Conservation (phyloP, 2,329 filamentous ascomycete species). For the Emergomyces orientalis region DNA sequence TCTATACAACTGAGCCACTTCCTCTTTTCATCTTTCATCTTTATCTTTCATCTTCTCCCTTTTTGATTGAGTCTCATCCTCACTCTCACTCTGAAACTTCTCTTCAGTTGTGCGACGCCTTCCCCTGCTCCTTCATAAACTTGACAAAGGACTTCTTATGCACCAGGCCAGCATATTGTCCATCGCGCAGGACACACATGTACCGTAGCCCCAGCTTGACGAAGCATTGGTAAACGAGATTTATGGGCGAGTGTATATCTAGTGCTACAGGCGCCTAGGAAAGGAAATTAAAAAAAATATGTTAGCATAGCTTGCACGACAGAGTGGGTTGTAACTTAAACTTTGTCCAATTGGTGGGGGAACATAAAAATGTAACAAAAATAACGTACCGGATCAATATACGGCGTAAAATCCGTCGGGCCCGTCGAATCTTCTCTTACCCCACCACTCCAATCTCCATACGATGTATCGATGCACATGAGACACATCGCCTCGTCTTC, state of each 20-base stretch:
- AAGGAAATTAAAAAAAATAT: not conserved
- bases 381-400: conserved; percentile 70
- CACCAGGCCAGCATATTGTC: conserved; percentile 80
- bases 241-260: conserved; percentile 83
- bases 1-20: not conserved
- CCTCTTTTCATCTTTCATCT: no score
- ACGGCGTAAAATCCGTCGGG: conserved; percentile 78
- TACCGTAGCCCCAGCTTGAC: conserved; percentile 87
- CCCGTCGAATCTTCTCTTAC: conserved; percentile 51
- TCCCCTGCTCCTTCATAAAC: conserved; percentile 62
- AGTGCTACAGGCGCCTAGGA: conserved; percentile 68
- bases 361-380: not conserved
- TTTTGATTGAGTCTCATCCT: no score
- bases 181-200: conserved; percentile 78
- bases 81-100: no score
- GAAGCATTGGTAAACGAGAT: conserved; percentile 93
- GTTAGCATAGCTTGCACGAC: not conserved
- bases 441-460: conserved; percentile 37
- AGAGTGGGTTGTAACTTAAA: no score
- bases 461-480: conserved; percentile 61
- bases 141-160: conserved; percentile 97
- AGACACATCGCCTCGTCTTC: conserved; percentile 65
- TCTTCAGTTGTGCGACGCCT: not conserved
- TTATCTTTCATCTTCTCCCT: no score
- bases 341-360: no score